These are phyloP conservation scores for Cladophialophora yegresii DNA, from an alignment of 2,329 filamentous ascomycete species.

Conservation along the genomic window DNA sequence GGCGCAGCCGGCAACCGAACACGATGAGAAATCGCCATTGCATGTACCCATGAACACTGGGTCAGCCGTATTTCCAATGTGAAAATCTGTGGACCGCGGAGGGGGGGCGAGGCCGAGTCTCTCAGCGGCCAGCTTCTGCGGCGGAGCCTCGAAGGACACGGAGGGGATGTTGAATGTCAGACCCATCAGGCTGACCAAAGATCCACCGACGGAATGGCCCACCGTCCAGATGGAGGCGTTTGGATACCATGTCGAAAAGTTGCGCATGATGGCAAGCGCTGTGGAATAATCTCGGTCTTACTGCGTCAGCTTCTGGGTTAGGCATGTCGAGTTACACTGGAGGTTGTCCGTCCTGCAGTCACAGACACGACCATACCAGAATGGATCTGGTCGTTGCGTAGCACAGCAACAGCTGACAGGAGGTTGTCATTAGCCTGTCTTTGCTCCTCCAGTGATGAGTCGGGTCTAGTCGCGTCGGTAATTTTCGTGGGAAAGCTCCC, in stretches of 20 bases:
- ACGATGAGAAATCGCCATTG: conserved; percentile 29
- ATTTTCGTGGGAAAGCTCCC: background rate
- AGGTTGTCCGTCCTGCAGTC: conserved; percentile 29
- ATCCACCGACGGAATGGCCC: conserved; percentile 35
- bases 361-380: conserved; percentile 30
- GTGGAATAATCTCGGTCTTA: conserved; percentile 31
- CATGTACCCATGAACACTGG: conserved; percentile 35
- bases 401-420: conserved; percentile 35
- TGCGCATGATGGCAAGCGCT: conserved; percentile 22
- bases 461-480: conserved; percentile 16
- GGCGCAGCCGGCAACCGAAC: conserved; percentile 30
- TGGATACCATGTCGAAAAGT: conserved; percentile 27
- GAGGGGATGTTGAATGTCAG: conserved; percentile 29
- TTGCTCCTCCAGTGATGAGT: conserved; percentile 18
- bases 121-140: conserved; percentile 28
- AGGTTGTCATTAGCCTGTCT: conserved; percentile 32
- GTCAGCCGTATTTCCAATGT: conserved; percentile 35
- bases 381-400: conserved; percentile 29
- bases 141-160: conserved; percentile 31
- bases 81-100: conserved; percentile 16
- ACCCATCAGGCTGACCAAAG: conserved; percentile 30
- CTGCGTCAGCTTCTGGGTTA: conserved; percentile 24
- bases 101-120: conserved; percentile 29
- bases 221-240: conserved; percentile 28
- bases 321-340: conserved; percentile 32